Evolutionary conservation across 2,329 filamentous ascomycete species (phyloP), one percentile per base, ranked within the genome.

Genomic region (Cladophialophora chaetospira): DNA sequence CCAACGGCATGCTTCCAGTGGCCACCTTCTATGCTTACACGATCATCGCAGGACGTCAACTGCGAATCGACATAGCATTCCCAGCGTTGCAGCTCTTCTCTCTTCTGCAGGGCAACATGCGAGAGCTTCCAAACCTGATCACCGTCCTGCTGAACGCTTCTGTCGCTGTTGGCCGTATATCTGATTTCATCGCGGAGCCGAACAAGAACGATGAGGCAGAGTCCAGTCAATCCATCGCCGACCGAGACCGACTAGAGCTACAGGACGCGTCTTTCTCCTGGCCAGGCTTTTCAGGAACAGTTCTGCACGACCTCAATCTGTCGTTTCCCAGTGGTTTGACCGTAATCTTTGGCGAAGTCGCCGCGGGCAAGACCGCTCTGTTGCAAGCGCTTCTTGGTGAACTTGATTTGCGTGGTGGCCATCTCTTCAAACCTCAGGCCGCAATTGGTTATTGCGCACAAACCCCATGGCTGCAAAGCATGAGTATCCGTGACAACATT

Each of bases 181-280:
- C 96, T 66, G 81, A 83, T 19, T 96, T 95, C 73, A 95, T 96
- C 89, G 76, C 78, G 0, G 91, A 96, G 70, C 89, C 89, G 0
- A 85, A 96, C 66, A 90, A 91, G 64, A 86, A 87, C 0, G 85
- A 94, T 62, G 25, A 70, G 25, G 8, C 55, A 56, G 44, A 50
- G 48, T 29, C 21, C 35, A 55, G 3, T 11, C 35, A 25, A 5
- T 38, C 28, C 19, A 23, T 25, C 11, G 25, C 72, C 68, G 43
- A 72, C 3, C 44, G 66, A 26, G 43, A 72, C 15, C 44, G 67
- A 26, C 68, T 82, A 1, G 67, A 80, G 36, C 76, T 95, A 44
- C 74, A 79, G 2, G 73, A 83, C 25, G 89, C 88, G 3, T 86
- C 85, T 0, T 95, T 95, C 68, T 82, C 87, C 0, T 96, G 91